phyloP scores from a whole-genome alignment of 2,329 filamentous ascomycete genomes.

The Malbranchea cinnamomea region DNA sequence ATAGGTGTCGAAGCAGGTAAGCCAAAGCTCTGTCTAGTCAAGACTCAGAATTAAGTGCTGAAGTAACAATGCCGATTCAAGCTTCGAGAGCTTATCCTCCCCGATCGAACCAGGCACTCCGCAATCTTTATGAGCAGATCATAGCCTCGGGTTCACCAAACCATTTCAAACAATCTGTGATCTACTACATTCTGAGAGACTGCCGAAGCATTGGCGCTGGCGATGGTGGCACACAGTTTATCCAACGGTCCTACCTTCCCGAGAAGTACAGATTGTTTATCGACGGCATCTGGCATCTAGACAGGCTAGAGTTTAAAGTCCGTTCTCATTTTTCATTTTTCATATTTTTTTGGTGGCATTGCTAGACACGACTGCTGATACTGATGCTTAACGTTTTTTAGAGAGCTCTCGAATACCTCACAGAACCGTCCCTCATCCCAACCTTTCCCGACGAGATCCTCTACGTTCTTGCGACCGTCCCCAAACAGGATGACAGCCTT shows the following conservation, averaged over 20 bases:
- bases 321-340: slow-evolving; percentile 6
- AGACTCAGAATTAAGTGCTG: no score
- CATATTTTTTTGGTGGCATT: slow-evolving; percentile 7
- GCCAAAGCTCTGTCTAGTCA: slow-evolving; percentile 11
- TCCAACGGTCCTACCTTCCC: slow-evolving; percentile 49
- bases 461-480: slow-evolving; percentile 48
- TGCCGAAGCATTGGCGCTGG: slow-evolving; percentile 41
- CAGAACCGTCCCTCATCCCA: slow-evolving; percentile 62
- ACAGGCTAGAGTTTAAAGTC: slow-evolving; percentile 54
- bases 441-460: slow-evolving; percentile 78
- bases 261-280: slow-evolving; percentile 67
- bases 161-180: slow-evolving; percentile 66
- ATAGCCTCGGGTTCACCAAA: slow-evolving; percentile 47
- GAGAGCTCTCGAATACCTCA: slow-evolving; percentile 58
- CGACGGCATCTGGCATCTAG: slow-evolving; percentile 68
- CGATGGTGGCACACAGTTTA: slow-evolving; percentile 39
- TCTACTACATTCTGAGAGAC: slow-evolving; percentile 75
- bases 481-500: slow-evolving; percentile 45
- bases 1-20: slow-evolving; percentile 56
- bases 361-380: background rate
- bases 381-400: no score
- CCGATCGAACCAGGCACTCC: slow-evolving; percentile 50
- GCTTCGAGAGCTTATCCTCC: slow-evolving; percentile 59
- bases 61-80: no score
- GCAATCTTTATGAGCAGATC: slow-evolving; percentile 55